Evolutionary conservation across 2,329 filamentous ascomycete species (phyloP).

Genomic region (Reticulascus tulasneorum): DNA sequence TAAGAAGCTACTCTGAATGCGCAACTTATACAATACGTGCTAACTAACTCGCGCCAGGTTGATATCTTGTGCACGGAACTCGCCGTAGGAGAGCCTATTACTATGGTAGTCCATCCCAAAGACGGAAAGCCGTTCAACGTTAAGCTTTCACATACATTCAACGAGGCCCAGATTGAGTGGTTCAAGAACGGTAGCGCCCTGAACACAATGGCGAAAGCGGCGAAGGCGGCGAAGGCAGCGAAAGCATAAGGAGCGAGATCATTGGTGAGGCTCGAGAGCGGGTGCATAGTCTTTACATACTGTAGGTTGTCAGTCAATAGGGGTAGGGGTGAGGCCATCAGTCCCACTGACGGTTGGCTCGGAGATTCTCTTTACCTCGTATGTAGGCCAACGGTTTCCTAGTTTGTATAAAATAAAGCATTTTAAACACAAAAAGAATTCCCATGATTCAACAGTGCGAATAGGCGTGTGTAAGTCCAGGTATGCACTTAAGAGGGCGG

Average conservation of each 20-base stretch:
- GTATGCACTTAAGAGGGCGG: too few species aligned
- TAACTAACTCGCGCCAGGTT: conserved; percentile 41
- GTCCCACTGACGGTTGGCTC: too few species aligned
- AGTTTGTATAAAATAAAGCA: conserved; percentile 32
- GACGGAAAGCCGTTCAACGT: conserved; percentile 74
- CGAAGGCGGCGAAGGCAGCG: too few species aligned
- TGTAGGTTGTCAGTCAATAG: too few species aligned
- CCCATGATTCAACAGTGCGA: background rate
- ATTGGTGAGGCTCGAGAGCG: too few species aligned
- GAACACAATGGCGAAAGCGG: conserved; percentile 92
- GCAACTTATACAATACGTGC: conserved; percentile 7
- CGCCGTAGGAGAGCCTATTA: conserved; percentile 88
- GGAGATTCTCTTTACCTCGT: conserved; percentile 21
- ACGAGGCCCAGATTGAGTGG: conserved; percentile 96
- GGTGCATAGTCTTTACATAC: too few species aligned
- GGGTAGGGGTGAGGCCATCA: conserved; percentile 12
- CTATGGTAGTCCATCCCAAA: conserved; percentile 87
- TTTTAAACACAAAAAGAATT: conserved; percentile 17
- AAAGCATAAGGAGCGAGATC: too few species aligned
- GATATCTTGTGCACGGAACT: conserved; percentile 87
- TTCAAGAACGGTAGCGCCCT: conserved; percentile 97
- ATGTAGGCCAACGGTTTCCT: conserved; percentile 17
- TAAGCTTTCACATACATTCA: conserved; percentile 92
- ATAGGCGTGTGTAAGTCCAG: too few species aligned
- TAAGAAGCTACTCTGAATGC: conserved; percentile 22